A percentile compares a stretch with the other conserved stretches of the same genome.
Conservation (phyloP, 2,329 filamentous ascomycete genomes). For the Cordyceps cateniannulata region DNA sequence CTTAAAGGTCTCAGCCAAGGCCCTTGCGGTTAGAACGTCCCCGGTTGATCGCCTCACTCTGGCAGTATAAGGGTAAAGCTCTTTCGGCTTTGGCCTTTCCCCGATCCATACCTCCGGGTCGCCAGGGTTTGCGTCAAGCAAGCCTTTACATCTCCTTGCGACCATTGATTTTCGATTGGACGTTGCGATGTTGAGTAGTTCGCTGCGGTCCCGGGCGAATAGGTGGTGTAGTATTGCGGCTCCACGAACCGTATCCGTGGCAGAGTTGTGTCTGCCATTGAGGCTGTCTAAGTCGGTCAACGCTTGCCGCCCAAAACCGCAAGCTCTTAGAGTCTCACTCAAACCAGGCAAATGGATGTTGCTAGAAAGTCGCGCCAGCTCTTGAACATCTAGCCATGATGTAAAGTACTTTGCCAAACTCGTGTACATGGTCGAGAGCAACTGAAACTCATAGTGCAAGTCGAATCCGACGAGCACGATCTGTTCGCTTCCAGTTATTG, state of each 20-base stretch:
- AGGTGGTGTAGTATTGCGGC: background rate
- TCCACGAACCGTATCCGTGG: background rate
- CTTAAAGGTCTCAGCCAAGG: background rate
- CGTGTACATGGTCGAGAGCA: background rate
- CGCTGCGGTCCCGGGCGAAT: background rate
- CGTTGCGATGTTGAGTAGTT: background rate
- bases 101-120: background rate
- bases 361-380: background rate
- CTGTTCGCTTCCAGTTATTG: background rate
- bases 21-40: background rate
- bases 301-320: background rate
- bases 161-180: background rate
- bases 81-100: background rate
- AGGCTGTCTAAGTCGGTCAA: background rate
- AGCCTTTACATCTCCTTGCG: background rate
- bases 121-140: background rate
- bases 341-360: background rate
- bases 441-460: background rate
- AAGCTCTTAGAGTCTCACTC: background rate
- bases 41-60: background rate
- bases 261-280: background rate
- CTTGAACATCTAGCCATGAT: slow-evolving; percentile 6
- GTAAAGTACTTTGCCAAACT: background rate
- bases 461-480: background rate
- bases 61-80: slow-evolving; percentile 4